Evolutionary conservation across 2,329 filamentous ascomycete species (phyloP), one percentile per base, ranked within the genome.

Genomic region (Byssothecium circinans): DNA sequence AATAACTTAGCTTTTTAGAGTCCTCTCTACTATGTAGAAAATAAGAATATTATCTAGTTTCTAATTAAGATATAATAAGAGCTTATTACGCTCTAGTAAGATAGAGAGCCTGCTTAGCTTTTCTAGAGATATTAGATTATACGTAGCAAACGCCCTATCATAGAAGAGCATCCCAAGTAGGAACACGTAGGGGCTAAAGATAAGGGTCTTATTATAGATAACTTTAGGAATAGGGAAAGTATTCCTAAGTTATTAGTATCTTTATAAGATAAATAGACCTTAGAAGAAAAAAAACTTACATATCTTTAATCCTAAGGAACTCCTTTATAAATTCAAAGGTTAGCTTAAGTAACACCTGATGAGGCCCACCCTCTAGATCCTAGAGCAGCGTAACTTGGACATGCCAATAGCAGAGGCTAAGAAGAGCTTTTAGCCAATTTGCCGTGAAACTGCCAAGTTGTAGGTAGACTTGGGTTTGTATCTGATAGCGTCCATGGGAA

Each of bases 61-160:
- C 25, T 61, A 52, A 47, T 65, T 67, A 1, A 74, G 41, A 49
- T 50, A 61, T 35, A 74, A 39, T 52, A 53, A 49, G 53, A 72
- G 60, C 54, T 72, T 23, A 40, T 66, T 61, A 5, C 61, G 44
- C 17, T 61, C 58, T 51, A 67, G 47, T 23, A 64, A 43, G 44
- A 74, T 61, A n/a, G 53, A 38, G 17, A 73, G 57, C 40, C 60
- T 64, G 42, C 71, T 73, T 3, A 73, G 41, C 45, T 72, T 67
- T 49, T 71, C 55, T 11, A 11, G 57, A 41, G 34, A 67, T 43
- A 65, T 60, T 41, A 74, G 23, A 34, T 65, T 59, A 10, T 58
- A 62, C 6, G 44, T 62, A 47, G 67, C 64, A 37, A 73, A 74
- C 15, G 49, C 65, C 17, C 52, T n/a, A 45, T 68, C 57, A 18